A percentile compares a stretch with the other conserved stretches of the same genome.
phyloP scores from a whole-genome alignment of 495 filamentous ascomycete genomes.

The Trichoderma erinaceum region DNA sequence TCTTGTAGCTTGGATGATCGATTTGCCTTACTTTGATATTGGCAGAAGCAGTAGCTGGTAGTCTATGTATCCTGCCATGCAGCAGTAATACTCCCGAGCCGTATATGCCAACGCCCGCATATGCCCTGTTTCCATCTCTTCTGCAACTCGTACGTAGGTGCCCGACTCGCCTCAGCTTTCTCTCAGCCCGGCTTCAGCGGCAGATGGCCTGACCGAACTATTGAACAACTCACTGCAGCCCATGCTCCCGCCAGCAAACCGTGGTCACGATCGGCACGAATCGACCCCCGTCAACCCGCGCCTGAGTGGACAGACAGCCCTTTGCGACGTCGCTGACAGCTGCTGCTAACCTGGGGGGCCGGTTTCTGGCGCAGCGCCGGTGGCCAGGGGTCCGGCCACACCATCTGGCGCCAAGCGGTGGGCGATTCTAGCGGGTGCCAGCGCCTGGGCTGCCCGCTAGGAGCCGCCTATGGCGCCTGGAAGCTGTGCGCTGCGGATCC shows the following conservation, averaged over 20 bases:
- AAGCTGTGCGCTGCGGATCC: not conserved
- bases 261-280: constrained; percentile 11
- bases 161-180: not conserved
- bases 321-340: constrained; percentile 6
- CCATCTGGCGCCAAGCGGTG: constrained; percentile 8
- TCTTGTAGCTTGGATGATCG: too few species aligned
- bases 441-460: constrained; percentile 5
- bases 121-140: not conserved
- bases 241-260: not conserved
- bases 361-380: not conserved
- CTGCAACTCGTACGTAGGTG: not conserved
- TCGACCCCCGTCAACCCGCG: not conserved
- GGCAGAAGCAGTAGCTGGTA: too few species aligned
- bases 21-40: too few species aligned
- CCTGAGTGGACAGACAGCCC: not conserved
- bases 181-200: constrained; percentile 3
- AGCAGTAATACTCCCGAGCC: not conserved
- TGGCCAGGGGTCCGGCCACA: not conserved
- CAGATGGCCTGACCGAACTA: constrained; percentile 8
- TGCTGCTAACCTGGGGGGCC: constrained; percentile 2
- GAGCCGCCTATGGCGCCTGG: constrained; percentile 11
- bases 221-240: constrained; percentile 4
- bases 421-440: constrained; percentile 6
- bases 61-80: too few species aligned
- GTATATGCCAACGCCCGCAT: not conserved